Evolutionary conservation across 805 yeast species (phyloP), one percentile per base, ranked within the genome.

Genomic region (Kodamaea nitidulidarum): DNA sequence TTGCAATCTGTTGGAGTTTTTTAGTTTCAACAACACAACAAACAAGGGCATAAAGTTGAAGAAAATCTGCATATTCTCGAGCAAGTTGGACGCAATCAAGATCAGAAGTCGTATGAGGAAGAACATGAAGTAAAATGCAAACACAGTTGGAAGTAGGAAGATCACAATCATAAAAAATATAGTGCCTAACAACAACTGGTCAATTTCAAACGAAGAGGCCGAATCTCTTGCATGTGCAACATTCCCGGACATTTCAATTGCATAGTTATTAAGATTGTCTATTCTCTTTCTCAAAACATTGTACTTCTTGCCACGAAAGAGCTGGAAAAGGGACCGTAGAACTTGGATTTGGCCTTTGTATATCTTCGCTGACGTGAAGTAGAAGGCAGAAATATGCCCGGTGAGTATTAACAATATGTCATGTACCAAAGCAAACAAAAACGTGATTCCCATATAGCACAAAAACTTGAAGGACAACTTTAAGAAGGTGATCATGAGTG

Each of bases 41-140:
- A 93, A 91, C 8, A 91, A 54, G 1, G 99, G 99, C 54, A 84
- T 77, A 55, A 90, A 90, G 54, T 90, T 91, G 40, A 88, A 57
- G 22, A 78, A 56, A 5, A 90, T 77, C 46, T 87, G 69, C 0
- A 69, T 35, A 30, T 81, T 65, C 47, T 87, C 93, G 15, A 83
- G 58, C 1, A 65, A 36, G 14, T 81, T 79, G 26, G 75, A 63
- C 1, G 70, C 37, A 2, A 67, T 40, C 30, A 86, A 61, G 3
- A 78, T 68, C 0, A 70, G 45, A 25, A 88, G 52, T 39, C 88
- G 67, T 4, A 81, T 65, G 0, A 71, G 44, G 4, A 86, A 83
- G 59, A 88, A 91, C 15, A 81, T 75, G 12, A 80, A 49, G 54
- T 93, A 93, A 55, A 90, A 93, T 10, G 93, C 93, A 48, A 81